phyloP scores from a whole-genome alignment of 2,329 filamentous ascomycete species.

The Helotiales sp. region DNA sequence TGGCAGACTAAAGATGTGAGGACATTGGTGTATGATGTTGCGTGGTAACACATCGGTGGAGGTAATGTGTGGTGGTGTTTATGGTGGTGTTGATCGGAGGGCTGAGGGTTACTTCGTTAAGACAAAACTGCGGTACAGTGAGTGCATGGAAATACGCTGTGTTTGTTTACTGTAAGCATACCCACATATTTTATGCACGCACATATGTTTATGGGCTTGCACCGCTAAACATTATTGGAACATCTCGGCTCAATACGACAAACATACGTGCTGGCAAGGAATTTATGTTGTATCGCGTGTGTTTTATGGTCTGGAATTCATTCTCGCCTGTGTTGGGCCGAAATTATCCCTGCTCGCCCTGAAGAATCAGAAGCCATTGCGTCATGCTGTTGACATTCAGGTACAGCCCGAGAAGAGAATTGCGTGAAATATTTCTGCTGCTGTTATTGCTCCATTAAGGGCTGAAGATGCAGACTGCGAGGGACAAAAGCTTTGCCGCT shows the following conservation, averaged over 20 bases:
- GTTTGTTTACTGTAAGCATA: neutral
- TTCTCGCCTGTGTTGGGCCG: slow-evolving; percentile 4
- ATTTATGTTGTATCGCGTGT: neutral
- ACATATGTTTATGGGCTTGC: slow-evolving; percentile 1
- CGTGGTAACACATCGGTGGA: too few species aligned
- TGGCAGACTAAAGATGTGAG: slow-evolving; percentile 62
- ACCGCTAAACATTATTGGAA: neutral
- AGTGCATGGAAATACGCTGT: neutral
- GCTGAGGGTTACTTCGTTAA: neutral
- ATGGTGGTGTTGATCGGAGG: neutral
- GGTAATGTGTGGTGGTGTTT: slow-evolving; percentile 36
- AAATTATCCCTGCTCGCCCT: neutral
- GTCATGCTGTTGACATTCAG: slow-evolving; percentile 9
- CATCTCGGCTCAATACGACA: neutral
- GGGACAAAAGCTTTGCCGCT: neutral
- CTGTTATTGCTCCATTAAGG: neutral
- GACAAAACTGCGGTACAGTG: neutral
- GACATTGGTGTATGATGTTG: slow-evolving; percentile 55
- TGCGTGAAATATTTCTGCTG: neutral
- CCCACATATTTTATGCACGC: neutral
- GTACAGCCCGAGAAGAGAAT: neutral
- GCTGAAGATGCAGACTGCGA: neutral
- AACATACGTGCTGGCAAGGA: neutral
- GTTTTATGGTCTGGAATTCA: neutral
- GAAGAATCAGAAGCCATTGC: slow-evolving; percentile 12